phyloP scores from a whole-genome alignment of 177 flowering plant genomes.

The Telopea speciosissima region DNA sequence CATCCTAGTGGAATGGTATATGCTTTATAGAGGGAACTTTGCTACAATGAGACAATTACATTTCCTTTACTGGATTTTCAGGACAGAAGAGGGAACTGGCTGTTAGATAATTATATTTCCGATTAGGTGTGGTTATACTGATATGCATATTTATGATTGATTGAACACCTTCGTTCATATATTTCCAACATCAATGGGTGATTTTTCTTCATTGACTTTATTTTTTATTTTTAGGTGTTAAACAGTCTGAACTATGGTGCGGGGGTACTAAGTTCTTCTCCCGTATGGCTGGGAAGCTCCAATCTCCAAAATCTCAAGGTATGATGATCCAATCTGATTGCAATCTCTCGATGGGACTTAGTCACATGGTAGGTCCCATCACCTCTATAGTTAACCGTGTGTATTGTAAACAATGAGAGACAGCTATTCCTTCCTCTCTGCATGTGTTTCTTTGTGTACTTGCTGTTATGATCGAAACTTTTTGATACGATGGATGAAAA shows the following conservation, averaged over 20 bases:
- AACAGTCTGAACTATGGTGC: constrained; percentile 15
- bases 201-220: constrained; percentile 1
- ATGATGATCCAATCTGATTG: constrained; percentile 3
- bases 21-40: too few species aligned
- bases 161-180: neutral
- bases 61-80: neutral
- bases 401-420: too few species aligned
- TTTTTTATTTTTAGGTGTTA: constrained; percentile 20
- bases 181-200: neutral
- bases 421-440: too few species aligned
- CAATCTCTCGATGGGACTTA: too few species aligned
- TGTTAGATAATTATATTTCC: neutral
- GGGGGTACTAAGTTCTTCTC: constrained; percentile 36
- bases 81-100: neutral
- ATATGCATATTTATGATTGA: neutral
- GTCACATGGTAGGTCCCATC: too few species aligned
- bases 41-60: too few species aligned
- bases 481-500: too few species aligned
- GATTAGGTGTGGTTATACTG: neutral
- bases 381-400: too few species aligned
- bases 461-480: too few species aligned
- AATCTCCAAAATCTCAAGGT: constrained; percentile 32
- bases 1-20: too few species aligned
- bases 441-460: too few species aligned
- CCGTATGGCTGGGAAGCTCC: constrained; percentile 22